Percentiles rank a stretch among this genome's conserved stretches.
Conservation (phyloP, 2,329 filamentous ascomycete genomes). For the Claviceps capensis region DNA sequence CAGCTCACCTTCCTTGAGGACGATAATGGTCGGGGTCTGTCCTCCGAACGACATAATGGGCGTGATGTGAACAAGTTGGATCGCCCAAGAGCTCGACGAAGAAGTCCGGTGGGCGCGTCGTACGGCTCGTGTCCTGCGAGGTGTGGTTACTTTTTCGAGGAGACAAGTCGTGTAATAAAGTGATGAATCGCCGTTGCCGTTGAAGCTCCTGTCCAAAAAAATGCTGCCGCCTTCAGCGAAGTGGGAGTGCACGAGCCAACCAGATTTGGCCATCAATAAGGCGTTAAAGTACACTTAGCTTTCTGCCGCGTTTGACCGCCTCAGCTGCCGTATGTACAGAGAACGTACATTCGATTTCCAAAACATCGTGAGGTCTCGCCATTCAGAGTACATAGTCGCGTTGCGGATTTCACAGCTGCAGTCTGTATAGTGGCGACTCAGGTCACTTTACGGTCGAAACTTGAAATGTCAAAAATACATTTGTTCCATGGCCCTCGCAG, state of each 20-base stretch:
- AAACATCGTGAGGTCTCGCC: not conserved
- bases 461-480: not conserved
- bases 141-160: not conserved
- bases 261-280: not conserved
- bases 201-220: slow-evolving; percentile 6
- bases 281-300: not conserved
- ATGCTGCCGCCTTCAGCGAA: slow-evolving; percentile 1
- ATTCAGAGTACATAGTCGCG: not conserved
- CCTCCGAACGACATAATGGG: slow-evolving; percentile 83
- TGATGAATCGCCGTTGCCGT: not conserved
- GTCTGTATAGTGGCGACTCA: not conserved
- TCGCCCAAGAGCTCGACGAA: slow-evolving; percentile 6
- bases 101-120: slow-evolving; percentile 2
- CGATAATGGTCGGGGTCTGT: slow-evolving; percentile 94
- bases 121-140: slow-evolving; percentile 1
- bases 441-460: not conserved
- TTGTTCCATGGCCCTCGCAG: not conserved
- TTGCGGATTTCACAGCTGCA: not conserved
- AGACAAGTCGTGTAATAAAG: not conserved
- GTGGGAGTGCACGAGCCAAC: slow-evolving; percentile 1
- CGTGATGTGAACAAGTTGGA: slow-evolving; percentile 3
- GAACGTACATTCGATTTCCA: too few relatives aligned
- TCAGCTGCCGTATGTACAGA: not conserved
- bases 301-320: slow-evolving; percentile 3
- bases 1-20: slow-evolving; percentile 78